These are phyloP conservation scores for Lupinus albus DNA, from an alignment of 306 rosid species.

Conservation along the genomic window DNA sequence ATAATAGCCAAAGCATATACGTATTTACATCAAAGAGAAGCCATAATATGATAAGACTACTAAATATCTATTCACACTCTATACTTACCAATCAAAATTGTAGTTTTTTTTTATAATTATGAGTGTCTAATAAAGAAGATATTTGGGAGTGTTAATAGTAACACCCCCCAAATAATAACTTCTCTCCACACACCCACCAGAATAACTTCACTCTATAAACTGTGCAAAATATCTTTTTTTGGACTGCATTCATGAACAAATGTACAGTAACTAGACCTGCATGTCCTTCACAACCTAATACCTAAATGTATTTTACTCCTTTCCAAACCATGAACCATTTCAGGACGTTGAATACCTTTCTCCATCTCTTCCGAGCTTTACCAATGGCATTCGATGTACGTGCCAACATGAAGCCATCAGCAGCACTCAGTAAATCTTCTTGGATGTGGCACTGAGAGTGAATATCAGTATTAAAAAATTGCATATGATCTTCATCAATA, in stretches of 20 bases:
- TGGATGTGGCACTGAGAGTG: conserved; percentile 54
- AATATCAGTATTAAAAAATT: conserved; percentile 65
- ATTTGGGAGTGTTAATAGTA: neutral
- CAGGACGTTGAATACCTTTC: conserved; percentile 71
- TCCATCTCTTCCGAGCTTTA: conserved; percentile 84
- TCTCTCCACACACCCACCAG: conserved; percentile 35
- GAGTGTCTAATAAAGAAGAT: neutral
- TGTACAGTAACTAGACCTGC: conserved; percentile 35
- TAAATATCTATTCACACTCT: neutral
- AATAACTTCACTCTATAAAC: conserved; percentile 39
- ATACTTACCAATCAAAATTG: neutral
- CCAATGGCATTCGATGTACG: conserved; percentile 47
- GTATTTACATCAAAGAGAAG: conserved; percentile 56
- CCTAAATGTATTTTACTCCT: conserved; percentile 40
- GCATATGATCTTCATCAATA: conserved; percentile 64
- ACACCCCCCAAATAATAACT: neutral
- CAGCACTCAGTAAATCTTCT: conserved; percentile 65
- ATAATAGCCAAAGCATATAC: conserved; percentile 37
- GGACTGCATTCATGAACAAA: conserved; percentile 17
- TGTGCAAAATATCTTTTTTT: conserved; percentile 32
- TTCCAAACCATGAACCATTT: conserved; percentile 73
- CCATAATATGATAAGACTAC: neutral
- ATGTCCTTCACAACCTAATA: conserved; percentile 7
- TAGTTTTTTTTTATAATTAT: too few relatives aligned
- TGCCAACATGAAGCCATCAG: conserved; percentile 51